Conservation (phyloP, 2,329 filamentous ascomycete species). For the Calonectria leucothoes region DNA sequence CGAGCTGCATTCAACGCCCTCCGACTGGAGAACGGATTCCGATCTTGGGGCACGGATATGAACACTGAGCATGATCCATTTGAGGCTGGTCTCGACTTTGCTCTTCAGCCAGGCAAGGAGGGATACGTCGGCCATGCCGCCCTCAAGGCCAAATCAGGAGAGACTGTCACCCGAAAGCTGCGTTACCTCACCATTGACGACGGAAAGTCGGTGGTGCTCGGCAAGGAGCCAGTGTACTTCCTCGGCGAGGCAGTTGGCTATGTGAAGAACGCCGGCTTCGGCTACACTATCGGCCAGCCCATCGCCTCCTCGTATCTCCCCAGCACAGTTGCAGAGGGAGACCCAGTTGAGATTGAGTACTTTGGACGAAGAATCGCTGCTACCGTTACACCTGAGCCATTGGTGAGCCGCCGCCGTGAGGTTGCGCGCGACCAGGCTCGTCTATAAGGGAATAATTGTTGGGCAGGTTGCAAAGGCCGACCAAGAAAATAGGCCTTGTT, state of each 20-base stretch:
- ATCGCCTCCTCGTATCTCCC: constrained; percentile 71
- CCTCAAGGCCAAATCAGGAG: constrained; percentile 53
- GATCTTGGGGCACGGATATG: constrained; percentile 68
- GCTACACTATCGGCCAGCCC: constrained; percentile 68
- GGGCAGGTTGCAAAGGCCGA: too few relatives aligned
- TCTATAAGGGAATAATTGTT: background rate
- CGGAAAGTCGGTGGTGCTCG: constrained; percentile 66
- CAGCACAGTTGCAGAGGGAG: constrained; percentile 56
- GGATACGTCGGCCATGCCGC: constrained; percentile 64
- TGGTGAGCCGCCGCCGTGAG: constrained; percentile 9
- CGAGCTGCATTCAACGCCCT: constrained; percentile 68
- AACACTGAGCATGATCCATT: constrained; percentile 70
- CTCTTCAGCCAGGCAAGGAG: constrained; percentile 59
- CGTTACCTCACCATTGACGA: constrained; percentile 68
- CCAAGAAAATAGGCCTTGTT: background rate
- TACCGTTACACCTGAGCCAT: constrained; percentile 62
- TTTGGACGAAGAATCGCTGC: constrained; percentile 66
- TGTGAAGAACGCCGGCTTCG: constrained; percentile 71
- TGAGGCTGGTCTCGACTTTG: constrained; percentile 66
- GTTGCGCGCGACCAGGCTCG: background rate
- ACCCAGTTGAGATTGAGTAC: constrained; percentile 69
- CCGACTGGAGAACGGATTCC: constrained; percentile 69
- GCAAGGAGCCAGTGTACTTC: constrained; percentile 71
- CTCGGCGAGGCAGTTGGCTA: constrained; percentile 63
- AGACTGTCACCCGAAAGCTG: constrained; percentile 49